phyloP scores from a whole-genome alignment of 1,284 basidiomycete species.

The Cutaneotrichosporon daszewskae region DNA sequence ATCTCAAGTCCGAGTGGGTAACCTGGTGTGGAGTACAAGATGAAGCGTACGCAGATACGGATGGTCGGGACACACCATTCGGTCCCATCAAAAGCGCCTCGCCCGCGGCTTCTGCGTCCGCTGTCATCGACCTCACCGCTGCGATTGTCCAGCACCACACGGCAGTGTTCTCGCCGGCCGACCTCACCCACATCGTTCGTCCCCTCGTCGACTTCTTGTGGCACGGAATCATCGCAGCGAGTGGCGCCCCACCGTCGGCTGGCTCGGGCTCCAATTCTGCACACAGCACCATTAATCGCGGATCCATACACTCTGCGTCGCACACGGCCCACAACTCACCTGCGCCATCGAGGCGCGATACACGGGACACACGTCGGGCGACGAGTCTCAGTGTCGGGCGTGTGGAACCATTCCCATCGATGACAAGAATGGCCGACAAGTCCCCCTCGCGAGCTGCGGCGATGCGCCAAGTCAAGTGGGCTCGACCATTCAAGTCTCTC shows the following conservation, averaged over 20 bases:
- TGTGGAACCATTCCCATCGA: slow-evolving; percentile 12
- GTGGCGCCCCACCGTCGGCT: neutral
- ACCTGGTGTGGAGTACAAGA: slow-evolving; percentile 26
- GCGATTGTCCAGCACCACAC: slow-evolving; percentile 33
- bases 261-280: neutral
- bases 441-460: slow-evolving; percentile 5
- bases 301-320: neutral
- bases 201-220: slow-evolving; percentile 35
- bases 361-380: slow-evolving; percentile 2
- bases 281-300: neutral
- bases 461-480: slow-evolving; percentile 17
- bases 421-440: slow-evolving; percentile 7
- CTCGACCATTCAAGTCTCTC: slow-evolving; percentile 23
- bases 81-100: slow-evolving; percentile 25
- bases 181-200: slow-evolving; percentile 31
- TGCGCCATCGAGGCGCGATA: neutral
- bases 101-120: slow-evolving; percentile 22
- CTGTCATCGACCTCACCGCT: slow-evolving; percentile 34
- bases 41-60: neutral
- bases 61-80: slow-evolving; percentile 15
- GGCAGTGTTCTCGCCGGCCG: slow-evolving; percentile 36
- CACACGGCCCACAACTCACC: too few species aligned
- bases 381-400: slow-evolving; percentile 13
- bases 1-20: slow-evolving; percentile 27
- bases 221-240: slow-evolving; percentile 24